Evolutionary conservation across 352 stramenopile genomes (phyloP), one percentile per base, ranked within the genome.

Genomic region (Phytopythium oedochilum): DNA sequence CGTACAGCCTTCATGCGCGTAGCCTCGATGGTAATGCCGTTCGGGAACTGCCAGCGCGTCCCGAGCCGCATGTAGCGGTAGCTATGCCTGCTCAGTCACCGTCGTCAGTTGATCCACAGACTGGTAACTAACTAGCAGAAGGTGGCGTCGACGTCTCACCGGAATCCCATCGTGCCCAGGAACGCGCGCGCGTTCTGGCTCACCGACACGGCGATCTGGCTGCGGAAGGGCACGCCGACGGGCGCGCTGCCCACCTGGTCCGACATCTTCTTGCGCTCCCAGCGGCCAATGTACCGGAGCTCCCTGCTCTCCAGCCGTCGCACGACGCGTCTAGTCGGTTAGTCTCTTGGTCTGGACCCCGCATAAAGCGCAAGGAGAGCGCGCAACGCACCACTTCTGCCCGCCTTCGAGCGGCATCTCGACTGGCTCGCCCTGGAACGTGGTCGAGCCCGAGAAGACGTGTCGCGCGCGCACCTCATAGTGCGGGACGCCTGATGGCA

Each of bases 181-280:
- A 92, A 94, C 10, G 72, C 56, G 26, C 83, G 78, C 38, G 88
- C 83, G 48, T 92, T 94, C 55, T 94, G 81, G 29, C 81, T 88
- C 20, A 89, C 82, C 0, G 83, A 94, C 12, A 94, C 81, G 5
- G 83, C 83, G 44, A 87, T 91, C 38, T 89, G 83, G 36, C 83
- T 94, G 35, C 83, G 83, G 63, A 89, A 94, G 29, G 83, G 80
- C 32, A 94, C 83, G 20, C 75, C 78, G 5, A 88, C 38, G 23
- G 80, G 75, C 36, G 74, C 66, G 26, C 63, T 78, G 18, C 74
- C 71, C 7, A 81, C 79, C 43, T 89, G 83, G 35, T 94, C 83
- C 14, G 81, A 90, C 73, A 91, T 82, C 43, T 94, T 94, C 57
- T 94, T 94, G 29, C 82, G 78, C 59, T 94, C 83, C 83, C 83